phyloP scores from a whole-genome alignment of 495 filamentous ascomycete species.

The Talaromyces stipitatus region DNA sequence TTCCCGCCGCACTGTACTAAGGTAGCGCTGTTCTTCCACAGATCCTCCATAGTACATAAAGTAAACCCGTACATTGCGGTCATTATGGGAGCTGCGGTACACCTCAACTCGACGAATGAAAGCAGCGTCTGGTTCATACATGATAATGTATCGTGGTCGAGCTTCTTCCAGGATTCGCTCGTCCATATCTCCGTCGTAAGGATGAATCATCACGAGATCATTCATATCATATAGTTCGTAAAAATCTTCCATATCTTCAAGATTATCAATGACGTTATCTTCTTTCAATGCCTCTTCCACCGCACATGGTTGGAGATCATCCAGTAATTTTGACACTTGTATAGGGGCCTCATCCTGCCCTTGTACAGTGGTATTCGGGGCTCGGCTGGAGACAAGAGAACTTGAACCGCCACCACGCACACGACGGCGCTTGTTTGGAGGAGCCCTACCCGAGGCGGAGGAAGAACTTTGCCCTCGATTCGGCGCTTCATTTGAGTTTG shows the following conservation, averaged over 20 bases:
- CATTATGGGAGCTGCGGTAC: slow-evolving; percentile 86
- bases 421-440: slow-evolving; percentile 81
- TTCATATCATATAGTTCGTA: slow-evolving; percentile 92
- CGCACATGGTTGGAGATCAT: slow-evolving; percentile 61
- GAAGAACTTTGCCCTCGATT: slow-evolving; percentile 24
- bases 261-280: slow-evolving; percentile 70
- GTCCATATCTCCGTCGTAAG: slow-evolving; percentile 92
- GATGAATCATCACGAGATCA: slow-evolving; percentile 80
- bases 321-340: slow-evolving; percentile 60
- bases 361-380: slow-evolving; percentile 60
- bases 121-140: slow-evolving; percentile 96
- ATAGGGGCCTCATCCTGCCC: slow-evolving; percentile 73
- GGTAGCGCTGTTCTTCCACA: slow-evolving; percentile 93
- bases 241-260: slow-evolving; percentile 86
- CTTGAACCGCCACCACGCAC: slow-evolving; percentile 71
- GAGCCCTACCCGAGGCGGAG: slow-evolving; percentile 52
- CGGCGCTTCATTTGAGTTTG: slow-evolving; percentile 11
- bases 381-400: slow-evolving; percentile 46
- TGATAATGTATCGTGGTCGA: slow-evolving; percentile 89
- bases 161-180: slow-evolving; percentile 92
- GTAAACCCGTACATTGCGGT: slow-evolving; percentile 83
- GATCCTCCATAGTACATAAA: slow-evolving; percentile 94
- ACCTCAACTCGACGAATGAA: slow-evolving; percentile 95
- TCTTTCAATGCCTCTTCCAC: slow-evolving; percentile 56
- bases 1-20: slow-evolving; percentile 79